Base-by-base conservation (phyloP, 768 basidiomycete genomes). In the Boletus patriciae region DNA sequence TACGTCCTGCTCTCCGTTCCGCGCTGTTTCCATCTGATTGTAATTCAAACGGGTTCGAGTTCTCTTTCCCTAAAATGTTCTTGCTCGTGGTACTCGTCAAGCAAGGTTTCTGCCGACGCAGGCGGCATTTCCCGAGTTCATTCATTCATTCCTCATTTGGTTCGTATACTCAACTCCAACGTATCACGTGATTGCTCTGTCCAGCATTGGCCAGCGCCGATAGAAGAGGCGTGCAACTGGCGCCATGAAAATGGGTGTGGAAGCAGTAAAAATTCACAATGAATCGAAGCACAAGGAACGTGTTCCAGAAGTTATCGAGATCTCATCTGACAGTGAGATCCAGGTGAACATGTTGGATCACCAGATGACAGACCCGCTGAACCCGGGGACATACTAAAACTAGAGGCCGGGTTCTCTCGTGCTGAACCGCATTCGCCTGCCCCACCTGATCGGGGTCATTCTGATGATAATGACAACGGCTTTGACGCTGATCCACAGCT, bases 261-360 rank as follows among this genome's bases (percentile, higher is more conserved):
- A 59, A 11, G 54, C 21, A n/a, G 54, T 66, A 4, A 44, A 50
- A 7, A 54, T 45, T n/a, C 43, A 49, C 6, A 21, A 7, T n/a
- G 48, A 59, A 10, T 29, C 63, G 38, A 73, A 71, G 54, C 65
- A 67, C 27, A 68, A 68, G 46, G 58, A 56, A 4, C 54, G 38
- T 11, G 15, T n/a, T 21, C 21, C 1, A 1, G 66, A 70, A 21
- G 42, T 63, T 2, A 66, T 73, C 47, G 66, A 61, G 33, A 61
- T 73, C 38, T 60, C 62, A 3, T 71, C 70, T 18, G 70, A 73
- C 46, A 71, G 71, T n/a, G 70, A 73, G 31, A 33, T 56, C 9
- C 67, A 70, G 59, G 53, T 6, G 49, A 43, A 7, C 38, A 25
- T 6, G 4, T 15, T 18, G 21, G 25, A 49, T 36, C 48, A 5